phyloP scores from a whole-genome alignment of 129 eudicot genomes.

The Helichrysum umbraculigerum region DNA sequence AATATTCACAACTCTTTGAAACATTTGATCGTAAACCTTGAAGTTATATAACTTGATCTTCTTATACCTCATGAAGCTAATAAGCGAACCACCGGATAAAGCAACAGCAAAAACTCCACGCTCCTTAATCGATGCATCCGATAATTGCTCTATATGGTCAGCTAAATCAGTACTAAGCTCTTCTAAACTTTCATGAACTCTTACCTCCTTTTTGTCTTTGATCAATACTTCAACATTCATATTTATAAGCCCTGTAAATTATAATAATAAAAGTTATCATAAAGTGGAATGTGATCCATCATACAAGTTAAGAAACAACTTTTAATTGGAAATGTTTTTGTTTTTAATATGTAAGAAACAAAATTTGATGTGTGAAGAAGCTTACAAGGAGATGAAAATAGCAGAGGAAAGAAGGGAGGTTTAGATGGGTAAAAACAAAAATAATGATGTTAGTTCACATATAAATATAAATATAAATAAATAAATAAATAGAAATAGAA shows the following conservation, averaged over 20 bases:
- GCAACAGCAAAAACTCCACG: constrained; percentile 72
- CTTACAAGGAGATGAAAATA: constrained; percentile 26
- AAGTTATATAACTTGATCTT: neutral
- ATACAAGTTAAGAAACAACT: neutral
- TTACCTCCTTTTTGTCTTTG: constrained; percentile 50
- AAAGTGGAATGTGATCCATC: constrained; percentile 11
- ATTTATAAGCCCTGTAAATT: constrained; percentile 20
- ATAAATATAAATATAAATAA: neutral
- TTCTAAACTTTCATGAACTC: constrained; percentile 57
- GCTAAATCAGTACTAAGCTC: constrained; percentile 64
- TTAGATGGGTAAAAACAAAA: constrained; percentile 5
- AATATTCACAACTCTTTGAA: neutral
- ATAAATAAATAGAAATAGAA: constrained; percentile 5
- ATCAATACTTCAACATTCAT: constrained; percentile 47
- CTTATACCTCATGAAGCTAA: constrained; percentile 55
- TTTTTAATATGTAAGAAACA: neutral
- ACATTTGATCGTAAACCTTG: neutral
- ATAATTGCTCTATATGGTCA: constrained; percentile 65
- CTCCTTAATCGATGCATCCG: constrained; percentile 59
- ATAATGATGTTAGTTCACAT: neutral
- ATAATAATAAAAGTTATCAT: neutral
- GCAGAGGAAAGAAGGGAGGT: constrained; percentile 31
- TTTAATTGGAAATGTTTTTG: no score
- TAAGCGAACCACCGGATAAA: constrained; percentile 77
- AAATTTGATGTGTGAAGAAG: neutral